Evolutionary conservation across 2,329 filamentous ascomycete species (phyloP).

Genomic region (Ploettnerulaceae sp.): DNA sequence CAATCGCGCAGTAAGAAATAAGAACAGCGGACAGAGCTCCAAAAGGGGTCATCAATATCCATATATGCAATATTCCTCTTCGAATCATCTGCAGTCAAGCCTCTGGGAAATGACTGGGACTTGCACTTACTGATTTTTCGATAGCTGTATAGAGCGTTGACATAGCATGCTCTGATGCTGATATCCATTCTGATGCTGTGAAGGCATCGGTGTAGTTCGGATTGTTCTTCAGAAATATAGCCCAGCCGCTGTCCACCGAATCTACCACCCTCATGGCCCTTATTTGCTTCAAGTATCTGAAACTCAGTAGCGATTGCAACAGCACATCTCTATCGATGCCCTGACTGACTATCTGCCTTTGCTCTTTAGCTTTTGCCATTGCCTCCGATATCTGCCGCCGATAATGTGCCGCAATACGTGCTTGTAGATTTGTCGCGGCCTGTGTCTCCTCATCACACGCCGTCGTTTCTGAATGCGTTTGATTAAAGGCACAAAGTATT

Average conservation of each 20-base stretch:
- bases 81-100: too few relatives aligned
- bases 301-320: conserved; percentile 37
- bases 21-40: too few relatives aligned
- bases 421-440: background rate
- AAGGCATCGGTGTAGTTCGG: conserved; percentile 40
- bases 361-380: conserved; percentile 23
- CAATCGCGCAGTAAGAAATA: too few relatives aligned
- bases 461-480: background rate
- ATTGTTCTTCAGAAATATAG: conserved; percentile 46
- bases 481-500: background rate
- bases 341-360: conserved; percentile 24
- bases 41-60: too few relatives aligned
- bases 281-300: conserved; percentile 57
- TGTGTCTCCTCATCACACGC: background rate
- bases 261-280: conserved; percentile 60
- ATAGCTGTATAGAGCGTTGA: conserved; percentile 54
- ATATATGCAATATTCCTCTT: too few relatives aligned
- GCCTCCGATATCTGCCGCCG: conserved; percentile 18
- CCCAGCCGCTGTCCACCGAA: conserved; percentile 49
- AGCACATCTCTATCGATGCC: conserved; percentile 23
- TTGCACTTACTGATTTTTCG: conserved; percentile 47
- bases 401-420: conserved; percentile 5
- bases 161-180: conserved; percentile 57
- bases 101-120: background rate
- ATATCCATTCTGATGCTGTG: conserved; percentile 53